Conservation (phyloP, 371 early-diverging fungal species). For the Blakeslea trispora region DNA sequence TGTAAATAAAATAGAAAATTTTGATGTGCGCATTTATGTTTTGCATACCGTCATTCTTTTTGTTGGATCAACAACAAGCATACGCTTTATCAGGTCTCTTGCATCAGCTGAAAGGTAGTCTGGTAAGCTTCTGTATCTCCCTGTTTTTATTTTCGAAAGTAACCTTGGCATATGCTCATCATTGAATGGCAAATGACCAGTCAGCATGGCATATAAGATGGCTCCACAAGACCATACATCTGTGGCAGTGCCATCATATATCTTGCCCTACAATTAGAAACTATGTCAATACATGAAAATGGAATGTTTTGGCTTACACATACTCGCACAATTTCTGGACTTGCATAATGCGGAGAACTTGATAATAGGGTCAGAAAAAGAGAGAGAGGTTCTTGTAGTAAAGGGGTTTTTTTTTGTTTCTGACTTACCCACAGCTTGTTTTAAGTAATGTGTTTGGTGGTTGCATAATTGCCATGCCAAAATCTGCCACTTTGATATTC, state of each 20-base stretch:
- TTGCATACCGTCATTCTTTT: constrained; percentile 53
- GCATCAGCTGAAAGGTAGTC: constrained; percentile 63
- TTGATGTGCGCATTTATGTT: not conserved
- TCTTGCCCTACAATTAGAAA: constrained; percentile 39
- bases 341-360: constrained; percentile 87
- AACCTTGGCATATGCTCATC: constrained; percentile 83
- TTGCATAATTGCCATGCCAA: constrained; percentile 82
- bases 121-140: constrained; percentile 55
- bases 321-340: constrained; percentile 66
- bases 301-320: constrained; percentile 14
- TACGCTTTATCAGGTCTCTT: constrained; percentile 58
- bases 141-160: constrained; percentile 66
- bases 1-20: not conserved
- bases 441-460: constrained; percentile 61
- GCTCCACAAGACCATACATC: constrained; percentile 95
- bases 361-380: constrained; percentile 29
- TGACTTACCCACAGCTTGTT: constrained; percentile 73
- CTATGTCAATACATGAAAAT: constrained; percentile 25
- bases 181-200: constrained; percentile 92
- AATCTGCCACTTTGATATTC: constrained; percentile 82
- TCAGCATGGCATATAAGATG: constrained; percentile 86
- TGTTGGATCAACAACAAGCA: constrained; percentile 57
- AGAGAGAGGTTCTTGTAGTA: constrained; percentile 43
- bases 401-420: constrained; percentile 27
- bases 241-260: constrained; percentile 81